A percentile compares a stretch with the other conserved stretches of the same genome.
Conservation (phyloP, 1,284 basidiomycete species). For the Sanghuangporus weigelae region DNA sequence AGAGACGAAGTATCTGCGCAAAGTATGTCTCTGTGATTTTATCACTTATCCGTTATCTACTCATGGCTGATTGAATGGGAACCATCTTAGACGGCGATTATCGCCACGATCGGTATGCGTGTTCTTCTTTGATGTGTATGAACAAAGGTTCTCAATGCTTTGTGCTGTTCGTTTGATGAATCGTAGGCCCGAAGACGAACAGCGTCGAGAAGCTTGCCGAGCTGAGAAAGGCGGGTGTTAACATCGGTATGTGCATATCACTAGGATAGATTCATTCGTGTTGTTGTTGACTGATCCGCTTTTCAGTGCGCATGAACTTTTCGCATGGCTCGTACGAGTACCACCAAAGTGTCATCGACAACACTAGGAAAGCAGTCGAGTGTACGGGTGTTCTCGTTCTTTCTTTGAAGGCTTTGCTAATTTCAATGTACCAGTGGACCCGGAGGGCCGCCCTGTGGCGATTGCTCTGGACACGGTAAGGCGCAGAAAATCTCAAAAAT, state of each 20-base stretch:
- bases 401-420: not conserved
- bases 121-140: constrained; percentile 4
- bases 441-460: constrained; percentile 84
- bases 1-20: constrained; percentile 82
- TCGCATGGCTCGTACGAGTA: constrained; percentile 96
- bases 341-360: constrained; percentile 97
- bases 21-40: constrained; percentile 49
- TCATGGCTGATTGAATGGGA: not conserved
- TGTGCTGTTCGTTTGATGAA: constrained; percentile 15
- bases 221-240: constrained; percentile 86
- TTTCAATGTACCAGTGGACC: constrained; percentile 39
- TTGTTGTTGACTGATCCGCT: constrained; percentile 8
- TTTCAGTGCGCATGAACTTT: constrained; percentile 94
- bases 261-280: not conserved
- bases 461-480: constrained; percentile 95
- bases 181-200: constrained; percentile 86
- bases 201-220: constrained; percentile 78
- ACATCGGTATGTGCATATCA: constrained; percentile 72
- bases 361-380: constrained; percentile 81
- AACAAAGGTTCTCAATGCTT: constrained; percentile 2
- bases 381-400: constrained; percentile 37
- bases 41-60: constrained; percentile 12
- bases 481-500: constrained; percentile 7
- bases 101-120: constrained; percentile 86
- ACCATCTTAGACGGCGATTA: constrained; percentile 77